Evolutionary conservation across 148 eudicot genomes (phyloP), one percentile per base, ranked within the genome.

Genomic region (Fagopyrum tataricum): DNA sequence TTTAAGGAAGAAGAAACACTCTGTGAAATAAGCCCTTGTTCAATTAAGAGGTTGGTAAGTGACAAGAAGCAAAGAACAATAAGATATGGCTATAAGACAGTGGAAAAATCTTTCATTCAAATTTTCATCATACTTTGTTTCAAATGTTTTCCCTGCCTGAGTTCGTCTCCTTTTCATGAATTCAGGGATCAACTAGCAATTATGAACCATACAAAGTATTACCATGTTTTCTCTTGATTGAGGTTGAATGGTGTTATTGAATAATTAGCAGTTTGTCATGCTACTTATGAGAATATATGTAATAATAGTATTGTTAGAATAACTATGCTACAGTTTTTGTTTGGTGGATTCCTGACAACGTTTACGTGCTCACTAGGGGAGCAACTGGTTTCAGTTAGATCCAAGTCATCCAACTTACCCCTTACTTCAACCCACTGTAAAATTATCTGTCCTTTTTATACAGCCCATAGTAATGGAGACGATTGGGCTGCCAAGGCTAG

Each of bases 401-500:
- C 51, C n/a, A 7, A 17, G 26, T 47, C 42, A 11, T 48, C 51
- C n/a, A 7, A 17, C 31, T 47, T 48, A 39, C 12, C 44, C 41
- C 70, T 73, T 73, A 14, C 9, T 70, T 69, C 37, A 37, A 6
- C 39, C 55, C 47, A 9, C 37, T 31, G 3, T 15, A 13, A 66
- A 26, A 7, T 72, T 68, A 41, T 68, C 5, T 21, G 40, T 44
- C 15, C 52, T 13, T 44, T 20, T 78, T 58, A 73, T 44, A 72
- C 82, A 91, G 97, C 78, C 37, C 86, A 79, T 74, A 85, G 74
- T 77, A 86, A 91, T 84, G 98, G 86, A 82, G 98, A 94, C 78
- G 98, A 91, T 76, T 95, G 96, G 98, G 98, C 90, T 24, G 88
- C 97, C 62, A 90, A 83, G 84, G 98, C 98, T 67, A 85, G 89